A percentile compares a stretch with the other conserved stretches of the same genome.
phyloP scores from a whole-genome alignment of 805 yeast genomes.

The Monosporozyma yasuniensis region DNA sequence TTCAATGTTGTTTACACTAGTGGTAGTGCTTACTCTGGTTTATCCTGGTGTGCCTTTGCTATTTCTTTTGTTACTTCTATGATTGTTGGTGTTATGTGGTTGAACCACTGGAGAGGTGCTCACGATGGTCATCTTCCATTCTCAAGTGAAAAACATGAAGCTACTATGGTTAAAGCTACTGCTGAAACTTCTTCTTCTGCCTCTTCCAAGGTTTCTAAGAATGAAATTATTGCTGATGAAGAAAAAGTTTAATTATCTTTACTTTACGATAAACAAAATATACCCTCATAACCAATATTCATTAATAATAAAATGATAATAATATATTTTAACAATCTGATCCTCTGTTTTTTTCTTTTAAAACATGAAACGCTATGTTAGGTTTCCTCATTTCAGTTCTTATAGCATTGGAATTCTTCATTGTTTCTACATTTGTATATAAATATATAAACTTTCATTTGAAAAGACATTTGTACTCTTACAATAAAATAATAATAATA shows the following conservation, averaged over 20 bases:
- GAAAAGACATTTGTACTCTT: not conserved
- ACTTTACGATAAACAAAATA: not conserved
- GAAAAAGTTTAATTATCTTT: slow-evolving; percentile 1
- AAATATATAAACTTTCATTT: not conserved
- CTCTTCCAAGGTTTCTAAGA: slow-evolving; percentile 1
- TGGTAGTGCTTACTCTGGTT: slow-evolving; percentile 22
- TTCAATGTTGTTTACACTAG: slow-evolving; percentile 21
- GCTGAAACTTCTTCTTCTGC: slow-evolving; percentile 3
- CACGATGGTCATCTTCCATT: slow-evolving; percentile 3
- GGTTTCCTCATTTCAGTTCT: no score
- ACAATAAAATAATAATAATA: no score
- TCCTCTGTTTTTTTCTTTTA: no score
- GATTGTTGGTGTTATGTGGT: slow-evolving; percentile 8
- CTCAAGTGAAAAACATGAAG: not conserved
- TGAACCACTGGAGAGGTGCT: slow-evolving; percentile 4
- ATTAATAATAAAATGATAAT: not conserved
- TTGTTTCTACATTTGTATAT: not conserved
- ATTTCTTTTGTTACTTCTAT: slow-evolving; percentile 17
- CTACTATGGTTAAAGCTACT: not conserved
- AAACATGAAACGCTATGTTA: no score
- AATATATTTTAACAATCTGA: no score
- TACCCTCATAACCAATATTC: not conserved
- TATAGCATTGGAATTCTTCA: no score
- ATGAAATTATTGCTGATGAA: not conserved
- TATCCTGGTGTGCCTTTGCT: slow-evolving; percentile 26